Conservation (phyloP, 257 asterid genomes). For the Petunia secreta region DNA sequence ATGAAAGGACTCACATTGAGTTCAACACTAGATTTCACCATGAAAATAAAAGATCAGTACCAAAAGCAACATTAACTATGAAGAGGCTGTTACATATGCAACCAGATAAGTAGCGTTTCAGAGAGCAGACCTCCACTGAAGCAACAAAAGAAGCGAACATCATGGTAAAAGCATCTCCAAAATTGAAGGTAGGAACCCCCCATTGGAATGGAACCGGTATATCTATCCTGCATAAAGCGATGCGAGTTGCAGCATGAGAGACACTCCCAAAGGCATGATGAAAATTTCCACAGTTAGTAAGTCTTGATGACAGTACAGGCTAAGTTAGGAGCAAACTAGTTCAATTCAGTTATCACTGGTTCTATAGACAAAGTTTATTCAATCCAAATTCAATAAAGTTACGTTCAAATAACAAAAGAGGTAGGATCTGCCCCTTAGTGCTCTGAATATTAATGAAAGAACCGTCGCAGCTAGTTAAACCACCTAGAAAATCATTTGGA, state of each 20-base stretch:
- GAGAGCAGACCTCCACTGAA: conserved; percentile 60
- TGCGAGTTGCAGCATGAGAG: neutral
- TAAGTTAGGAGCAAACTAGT: neutral
- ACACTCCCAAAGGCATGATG: too few species aligned
- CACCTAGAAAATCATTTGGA: too few species aligned
- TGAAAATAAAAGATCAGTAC: neutral
- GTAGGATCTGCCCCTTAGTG: conserved; percentile 1
- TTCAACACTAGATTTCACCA: neutral
- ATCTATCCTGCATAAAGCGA: conserved; percentile 52
- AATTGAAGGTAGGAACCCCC: conserved; percentile 83
- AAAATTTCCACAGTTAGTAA: too few species aligned
- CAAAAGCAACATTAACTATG: neutral
- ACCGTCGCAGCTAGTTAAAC: neutral
- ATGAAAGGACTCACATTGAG: neutral
- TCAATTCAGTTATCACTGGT: too few species aligned
- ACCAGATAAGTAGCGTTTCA: conserved; percentile 4
- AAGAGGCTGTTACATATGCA: neutral
- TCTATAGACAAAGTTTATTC: neutral
- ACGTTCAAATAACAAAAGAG: neutral
- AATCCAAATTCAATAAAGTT: neutral
- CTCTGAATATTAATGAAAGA: neutral
- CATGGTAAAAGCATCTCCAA: conserved; percentile 54
- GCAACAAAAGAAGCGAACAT: conserved; percentile 70
- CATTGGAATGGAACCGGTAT: conserved; percentile 79
- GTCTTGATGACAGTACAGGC: neutral